Base-by-base conservation (phyloP, 768 basidiomycete species). In the Termitomyces eurrhizus region DNA sequence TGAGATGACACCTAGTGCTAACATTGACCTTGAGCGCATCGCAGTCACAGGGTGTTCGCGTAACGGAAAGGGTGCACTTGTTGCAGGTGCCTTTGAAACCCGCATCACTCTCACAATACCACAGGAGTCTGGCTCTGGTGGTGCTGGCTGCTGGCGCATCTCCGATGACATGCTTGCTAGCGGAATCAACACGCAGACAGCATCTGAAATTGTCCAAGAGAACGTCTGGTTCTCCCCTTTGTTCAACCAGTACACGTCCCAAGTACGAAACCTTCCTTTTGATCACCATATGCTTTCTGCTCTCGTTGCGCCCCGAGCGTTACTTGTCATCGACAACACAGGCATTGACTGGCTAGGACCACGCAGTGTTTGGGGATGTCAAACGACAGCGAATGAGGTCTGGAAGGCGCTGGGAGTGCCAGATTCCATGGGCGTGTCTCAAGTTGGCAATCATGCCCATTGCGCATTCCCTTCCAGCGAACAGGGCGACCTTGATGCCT, bases 71-170 rank as follows among this genome's bases (percentile, higher is more conserved):
- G 85, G 84, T 56, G 83, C 85, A 1, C 73, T 84, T 45, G 77
- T 84, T 53, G 83, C 79, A 35, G 84, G 84, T 32, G 85, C 83
- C 32, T 83, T 85, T 66, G 83, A 86, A 62, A 68, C 74, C 2
- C 83, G 84, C 61, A 81, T 86, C 62, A 81, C 80, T 9, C 74
- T 86, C 61, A 85, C 83, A 7, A 81, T 86, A 62, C 82, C 83
- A 6, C 85, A 86, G 68, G 84, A 86, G 69, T 85, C 83, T 13
- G 85, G 85, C 12, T 82, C 83, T 13, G 84, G 85, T 52, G 84
- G 85, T 7, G 78, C 77, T 29, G 80, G 78, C n/a, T 82, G 80
- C 72, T 86, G 85, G 85, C 79, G 84, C 46, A 72, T 86, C 59
- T 84, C 83, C 26, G 76, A 80, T 64, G 77, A 66, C 52, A 78